Evolutionary conservation across 768 basidiomycete genomes (phyloP), one percentile per base, ranked within the genome.

Genomic region (Glaciozyma antarctica): DNA sequence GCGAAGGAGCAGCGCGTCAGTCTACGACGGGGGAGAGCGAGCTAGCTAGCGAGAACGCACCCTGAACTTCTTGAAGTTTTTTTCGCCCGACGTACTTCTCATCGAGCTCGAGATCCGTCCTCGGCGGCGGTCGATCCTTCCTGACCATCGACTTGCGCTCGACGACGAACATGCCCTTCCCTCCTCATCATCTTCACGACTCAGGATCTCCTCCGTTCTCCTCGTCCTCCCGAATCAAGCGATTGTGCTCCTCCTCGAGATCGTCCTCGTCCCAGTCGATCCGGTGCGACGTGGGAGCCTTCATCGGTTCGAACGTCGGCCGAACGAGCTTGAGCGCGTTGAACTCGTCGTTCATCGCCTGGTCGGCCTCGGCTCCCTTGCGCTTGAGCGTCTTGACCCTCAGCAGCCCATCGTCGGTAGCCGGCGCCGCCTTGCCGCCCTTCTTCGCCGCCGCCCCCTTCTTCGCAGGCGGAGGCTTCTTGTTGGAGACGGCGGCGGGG

Each of bases 291-390:
- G 62, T 55, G n/a, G 4, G 41, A n/a, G 4, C 3, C 16, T 63
- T 63, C 69, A 67, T 67, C 24, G 19, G 8, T 48, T 60, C 58
- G 19, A 70, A 10, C 44, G 59, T 55, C 0, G 69, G 69, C 19
- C 51, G 54, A 43, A 67, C 65, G 13, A 70, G 64, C 58, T 67
- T 70, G 51, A 70, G 63, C 47, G 65, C 66, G 61, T 70, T 70
- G 65, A 70, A 70, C 43, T 70, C 69, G 32, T 70, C 69, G 63
- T 62, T 67, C 47, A 67, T 53, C 22, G 61, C 63, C 32, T 57
- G 45, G 26, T 70, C 69, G 60, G 34, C 15, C 38, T 49, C 60
- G 28, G 24, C 24, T 13, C 32, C 51, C 48, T 60, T 58, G 22
- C 60, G 28, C 34, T 60, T 60, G 59, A 21, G 17, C 15, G n/a